Conservation (phyloP, 2,329 filamentous ascomycete genomes). For the Scolecobasidium constrictum region DNA sequence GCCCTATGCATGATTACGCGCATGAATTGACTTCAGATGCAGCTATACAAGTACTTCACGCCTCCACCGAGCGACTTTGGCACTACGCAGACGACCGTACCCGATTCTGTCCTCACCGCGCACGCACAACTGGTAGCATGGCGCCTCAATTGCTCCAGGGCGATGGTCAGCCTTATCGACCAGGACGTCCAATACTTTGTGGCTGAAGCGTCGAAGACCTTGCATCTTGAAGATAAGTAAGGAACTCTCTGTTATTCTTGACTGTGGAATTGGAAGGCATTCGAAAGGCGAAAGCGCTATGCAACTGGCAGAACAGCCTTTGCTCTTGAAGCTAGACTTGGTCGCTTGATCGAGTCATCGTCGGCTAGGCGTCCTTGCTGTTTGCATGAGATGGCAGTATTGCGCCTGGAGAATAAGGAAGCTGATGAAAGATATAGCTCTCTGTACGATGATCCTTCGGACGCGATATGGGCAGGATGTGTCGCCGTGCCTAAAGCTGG, state of each 20-base stretch:
- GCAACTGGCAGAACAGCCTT: too few species aligned
- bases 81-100: constrained; percentile 7
- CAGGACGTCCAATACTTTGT: constrained; percentile 38
- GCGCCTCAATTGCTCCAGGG: constrained; percentile 23
- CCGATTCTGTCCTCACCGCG: constrained; percentile 23
- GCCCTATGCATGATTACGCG: background rate
- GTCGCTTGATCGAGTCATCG: too few species aligned
- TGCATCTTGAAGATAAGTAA: constrained; percentile 23
- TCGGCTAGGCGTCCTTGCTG: too few species aligned
- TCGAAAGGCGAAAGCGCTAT: too few species aligned
- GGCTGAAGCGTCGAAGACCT: constrained; percentile 37
- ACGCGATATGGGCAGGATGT: constrained; percentile 11
- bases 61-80: constrained; percentile 8
- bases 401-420: too few species aligned
- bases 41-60: constrained; percentile 20
- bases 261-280: constrained; percentile 18
- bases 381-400: too few species aligned
- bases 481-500: constrained; percentile 22
- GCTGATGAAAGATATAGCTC: constrained; percentile 10
- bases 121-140: constrained; percentile 26
- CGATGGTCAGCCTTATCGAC: constrained; percentile 36
- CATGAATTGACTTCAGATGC: background rate
- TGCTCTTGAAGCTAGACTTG: too few species aligned
- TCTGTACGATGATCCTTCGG: constrained; percentile 17
- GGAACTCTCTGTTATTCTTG: too few species aligned